A percentile compares a stretch with the other conserved stretches of the same genome.
These are phyloP conservation scores for Vitellaria paradoxa DNA, from an alignment of 179 eudicot genomes.

Conservation along the genomic window DNA sequence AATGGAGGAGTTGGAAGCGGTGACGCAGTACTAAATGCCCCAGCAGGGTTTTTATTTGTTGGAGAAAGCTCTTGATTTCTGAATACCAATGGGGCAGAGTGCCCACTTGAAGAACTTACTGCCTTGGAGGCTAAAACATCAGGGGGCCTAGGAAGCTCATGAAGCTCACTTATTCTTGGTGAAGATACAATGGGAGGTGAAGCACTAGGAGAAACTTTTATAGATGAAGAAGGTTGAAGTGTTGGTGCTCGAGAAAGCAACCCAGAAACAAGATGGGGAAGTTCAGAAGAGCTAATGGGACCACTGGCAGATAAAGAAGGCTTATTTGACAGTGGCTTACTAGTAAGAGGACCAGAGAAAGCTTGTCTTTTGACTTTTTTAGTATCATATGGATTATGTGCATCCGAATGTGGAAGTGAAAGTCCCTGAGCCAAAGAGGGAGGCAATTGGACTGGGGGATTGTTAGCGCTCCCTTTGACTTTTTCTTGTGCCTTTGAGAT, in stretches of 20 bases:
- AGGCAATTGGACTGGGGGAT: slow-evolving; percentile 47
- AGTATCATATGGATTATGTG: slow-evolving; percentile 46
- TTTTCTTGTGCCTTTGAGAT: slow-evolving; percentile 29
- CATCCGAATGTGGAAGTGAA: slow-evolving; percentile 40
- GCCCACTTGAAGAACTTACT: slow-evolving; percentile 45
- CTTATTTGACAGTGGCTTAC: slow-evolving; percentile 51
- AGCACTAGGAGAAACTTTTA: slow-evolving; percentile 52
- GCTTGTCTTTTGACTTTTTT: slow-evolving; percentile 65
- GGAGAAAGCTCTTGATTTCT: slow-evolving; percentile 51
- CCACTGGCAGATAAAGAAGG: slow-evolving; percentile 50
- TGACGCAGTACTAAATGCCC: slow-evolving; percentile 46
- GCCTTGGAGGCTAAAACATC: slow-evolving; percentile 46
- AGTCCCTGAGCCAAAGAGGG: slow-evolving; percentile 50
- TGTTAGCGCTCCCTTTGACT: slow-evolving; percentile 37
- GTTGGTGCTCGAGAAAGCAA: slow-evolving; percentile 40
- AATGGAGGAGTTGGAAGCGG: slow-evolving; percentile 80
- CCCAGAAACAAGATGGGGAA: slow-evolving; percentile 44
- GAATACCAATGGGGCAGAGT: slow-evolving; percentile 55
- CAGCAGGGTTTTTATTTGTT: slow-evolving; percentile 40
- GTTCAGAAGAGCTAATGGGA: slow-evolving; percentile 49
- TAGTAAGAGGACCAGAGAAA: slow-evolving; percentile 75
- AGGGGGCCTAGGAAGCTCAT: slow-evolving; percentile 99
- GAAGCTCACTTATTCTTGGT: slow-evolving; percentile 92
- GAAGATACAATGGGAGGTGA: slow-evolving; percentile 72
- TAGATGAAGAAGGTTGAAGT: slow-evolving; percentile 43